Percentiles rank a stretch among this genome's conserved stretches.
Conservation (phyloP, 306 rosid genomes). For the Canavalia ensiformis region DNA sequence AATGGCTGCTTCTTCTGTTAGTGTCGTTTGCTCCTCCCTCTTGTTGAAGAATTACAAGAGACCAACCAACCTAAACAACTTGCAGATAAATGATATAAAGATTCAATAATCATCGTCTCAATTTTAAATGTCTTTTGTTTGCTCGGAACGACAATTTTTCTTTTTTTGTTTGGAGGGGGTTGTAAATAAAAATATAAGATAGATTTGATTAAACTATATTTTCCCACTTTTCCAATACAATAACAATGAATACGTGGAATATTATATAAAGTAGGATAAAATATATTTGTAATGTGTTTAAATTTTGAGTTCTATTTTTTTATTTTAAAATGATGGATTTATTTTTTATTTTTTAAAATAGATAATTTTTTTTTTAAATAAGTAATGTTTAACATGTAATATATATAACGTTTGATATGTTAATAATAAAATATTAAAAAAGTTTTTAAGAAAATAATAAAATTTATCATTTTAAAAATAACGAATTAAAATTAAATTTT, state of each 20-base stretch:
- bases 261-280: too few species aligned
- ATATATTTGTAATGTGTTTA: too few species aligned
- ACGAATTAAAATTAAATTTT: too few species aligned
- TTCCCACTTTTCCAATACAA: not conserved
- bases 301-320: too few species aligned
- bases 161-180: not conserved
- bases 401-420: too few species aligned
- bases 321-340: too few species aligned
- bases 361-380: not conserved
- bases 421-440: too few species aligned
- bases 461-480: too few species aligned
- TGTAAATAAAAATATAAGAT: not conserved
- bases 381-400: too few species aligned
- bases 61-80: slow-evolving; percentile 64
- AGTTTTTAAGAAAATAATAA: too few species aligned
- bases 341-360: too few species aligned
- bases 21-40: slow-evolving; percentile 85
- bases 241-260: not conserved
- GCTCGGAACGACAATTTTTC: not conserved
- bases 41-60: slow-evolving; percentile 75
- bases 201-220: not conserved
- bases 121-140: slow-evolving; percentile 1
- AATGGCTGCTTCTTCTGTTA: slow-evolving; percentile 95
- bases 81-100: slow-evolving; percentile 58
- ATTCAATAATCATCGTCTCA: slow-evolving; percentile 50